Percentiles rank a stretch among this genome's conserved stretches.
phyloP scores from a whole-genome alignment of 805 yeast genomes.

The Kodamaea lidongshanica region DNA sequence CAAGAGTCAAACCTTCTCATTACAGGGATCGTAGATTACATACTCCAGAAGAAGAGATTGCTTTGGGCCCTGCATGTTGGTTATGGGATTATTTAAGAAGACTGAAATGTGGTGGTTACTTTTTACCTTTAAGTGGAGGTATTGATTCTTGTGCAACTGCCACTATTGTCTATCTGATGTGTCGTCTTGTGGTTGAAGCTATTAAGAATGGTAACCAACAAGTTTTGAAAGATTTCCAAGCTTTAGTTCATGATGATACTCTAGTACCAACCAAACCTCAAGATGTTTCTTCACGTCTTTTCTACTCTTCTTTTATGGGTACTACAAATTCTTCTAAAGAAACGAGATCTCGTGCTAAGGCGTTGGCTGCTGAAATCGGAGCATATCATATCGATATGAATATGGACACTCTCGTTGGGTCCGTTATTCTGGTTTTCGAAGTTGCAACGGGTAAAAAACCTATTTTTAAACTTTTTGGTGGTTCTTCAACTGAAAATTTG shows the following conservation, averaged over 20 bases:
- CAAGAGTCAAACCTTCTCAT: slow-evolving; percentile 52
- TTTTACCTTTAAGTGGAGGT: slow-evolving; percentile 93
- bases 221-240: slow-evolving; percentile 71
- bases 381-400: slow-evolving; percentile 87
- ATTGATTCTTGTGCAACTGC: slow-evolving; percentile 98
- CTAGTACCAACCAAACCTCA: slow-evolving; percentile 72
- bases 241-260: slow-evolving; percentile 50
- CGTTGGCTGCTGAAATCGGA: slow-evolving; percentile 69
- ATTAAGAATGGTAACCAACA: slow-evolving; percentile 50
- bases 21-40: slow-evolving; percentile 53
- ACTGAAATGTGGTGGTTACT: slow-evolving; percentile 84
- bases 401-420: slow-evolving; percentile 77
- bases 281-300: slow-evolving; percentile 68
- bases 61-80: slow-evolving; percentile 99
- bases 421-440: slow-evolving; percentile 72
- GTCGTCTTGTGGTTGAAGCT: slow-evolving; percentile 73
- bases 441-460: slow-evolving; percentile 89
- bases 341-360: slow-evolving; percentile 77
- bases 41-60: slow-evolving; percentile 91
- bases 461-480: slow-evolving; percentile 87
- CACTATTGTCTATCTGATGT: slow-evolving; percentile 90
- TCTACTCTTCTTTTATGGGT: slow-evolving; percentile 94
- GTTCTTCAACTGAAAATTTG: slow-evolving; percentile 82
- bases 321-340: slow-evolving; percentile 87
- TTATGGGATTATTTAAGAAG: slow-evolving; percentile 96